Percentiles rank a stretch among this genome's conserved stretches.
Evolutionary conservation across 768 basidiomycete species (phyloP).

Genomic region (Pisolithus orientalis): DNA sequence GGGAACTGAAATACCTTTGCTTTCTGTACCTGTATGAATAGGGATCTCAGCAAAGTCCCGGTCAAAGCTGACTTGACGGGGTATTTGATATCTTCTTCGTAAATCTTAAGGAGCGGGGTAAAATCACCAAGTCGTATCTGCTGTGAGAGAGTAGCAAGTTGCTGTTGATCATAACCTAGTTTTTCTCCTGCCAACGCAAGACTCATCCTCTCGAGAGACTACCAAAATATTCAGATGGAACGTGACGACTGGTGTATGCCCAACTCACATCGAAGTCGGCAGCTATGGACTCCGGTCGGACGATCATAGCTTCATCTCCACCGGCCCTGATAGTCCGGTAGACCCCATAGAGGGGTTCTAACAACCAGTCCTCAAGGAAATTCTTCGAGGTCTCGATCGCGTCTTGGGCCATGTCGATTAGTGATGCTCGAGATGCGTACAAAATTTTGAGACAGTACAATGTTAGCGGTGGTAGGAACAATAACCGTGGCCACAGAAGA

Average conservation of each 20-base stretch:
- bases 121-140: conserved; percentile 77
- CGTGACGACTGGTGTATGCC: neutral
- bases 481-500: conserved; percentile 74
- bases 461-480: conserved; percentile 67
- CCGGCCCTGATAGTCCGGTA: conserved; percentile 78
- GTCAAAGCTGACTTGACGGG: conserved; percentile 75
- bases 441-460: conserved; percentile 44
- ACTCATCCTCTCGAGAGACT: conserved; percentile 94
- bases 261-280: conserved; percentile 74
- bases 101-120: conserved; percentile 78
- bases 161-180: conserved; percentile 53
- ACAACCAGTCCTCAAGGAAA: conserved; percentile 77
- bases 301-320: conserved; percentile 66
- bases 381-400: conserved; percentile 59
- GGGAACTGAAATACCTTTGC: conserved; percentile 56
- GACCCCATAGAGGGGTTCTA: conserved; percentile 81
- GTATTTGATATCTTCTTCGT: conserved; percentile 88
- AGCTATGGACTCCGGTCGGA: conserved; percentile 73
- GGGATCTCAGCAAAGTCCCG: conserved; percentile 75
- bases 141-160: conserved; percentile 58
- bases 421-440: conserved; percentile 54
- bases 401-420: conserved; percentile 53
- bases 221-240: neutral
- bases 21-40: conserved; percentile 93
- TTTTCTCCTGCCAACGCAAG: conserved; percentile 79